These are phyloP conservation scores for Boletus huronensis DNA, from an alignment of 768 basidiomycete species.

Conservation along the genomic window DNA sequence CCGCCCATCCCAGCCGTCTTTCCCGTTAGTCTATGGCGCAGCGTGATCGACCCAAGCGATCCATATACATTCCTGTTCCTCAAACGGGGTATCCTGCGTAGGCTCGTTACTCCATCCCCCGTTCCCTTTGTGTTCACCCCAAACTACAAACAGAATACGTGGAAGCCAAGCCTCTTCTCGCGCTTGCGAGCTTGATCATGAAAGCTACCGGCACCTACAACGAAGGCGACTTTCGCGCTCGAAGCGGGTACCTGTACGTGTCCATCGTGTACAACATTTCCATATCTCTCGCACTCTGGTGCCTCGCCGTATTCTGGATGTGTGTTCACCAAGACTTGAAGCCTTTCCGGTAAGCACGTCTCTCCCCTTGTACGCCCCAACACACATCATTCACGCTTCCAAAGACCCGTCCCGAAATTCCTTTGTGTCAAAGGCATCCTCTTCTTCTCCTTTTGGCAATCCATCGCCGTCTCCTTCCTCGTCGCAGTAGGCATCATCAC, in stretches of 20 bases:
- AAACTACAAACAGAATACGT: slow-evolving; percentile 76
- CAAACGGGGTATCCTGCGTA: slow-evolving; percentile 94
- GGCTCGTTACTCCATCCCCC: slow-evolving; percentile 11
- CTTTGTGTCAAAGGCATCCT: slow-evolving; percentile 98
- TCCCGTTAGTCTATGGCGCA: slow-evolving; percentile 77
- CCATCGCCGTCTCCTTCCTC: slow-evolving; percentile 79
- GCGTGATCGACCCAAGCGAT: slow-evolving; percentile 90
- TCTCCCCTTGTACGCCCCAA: not conserved
- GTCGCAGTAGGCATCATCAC: slow-evolving; percentile 77
- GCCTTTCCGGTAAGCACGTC: slow-evolving; percentile 66
- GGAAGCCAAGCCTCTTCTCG: slow-evolving; percentile 90
- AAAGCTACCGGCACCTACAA: slow-evolving; percentile 85
- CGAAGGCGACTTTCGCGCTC: slow-evolving; percentile 81
- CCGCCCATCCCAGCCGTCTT: slow-evolving; percentile 85
- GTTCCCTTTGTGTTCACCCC: not conserved
- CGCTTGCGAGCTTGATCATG: slow-evolving; percentile 76
- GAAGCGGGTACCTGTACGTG: slow-evolving; percentile 90
- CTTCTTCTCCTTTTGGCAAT: slow-evolving; percentile 99
- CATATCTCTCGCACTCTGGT: slow-evolving; percentile 80
- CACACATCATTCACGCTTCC: not conserved
- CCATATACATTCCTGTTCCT: slow-evolving; percentile 92
- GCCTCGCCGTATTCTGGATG: slow-evolving; percentile 96
- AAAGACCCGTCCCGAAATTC: slow-evolving; percentile 91
- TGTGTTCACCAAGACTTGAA: slow-evolving; percentile 85
- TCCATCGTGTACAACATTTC: slow-evolving; percentile 81